Conservation (phyloP, 768 basidiomycete genomes). For the Agaricus subrufescens region DNA sequence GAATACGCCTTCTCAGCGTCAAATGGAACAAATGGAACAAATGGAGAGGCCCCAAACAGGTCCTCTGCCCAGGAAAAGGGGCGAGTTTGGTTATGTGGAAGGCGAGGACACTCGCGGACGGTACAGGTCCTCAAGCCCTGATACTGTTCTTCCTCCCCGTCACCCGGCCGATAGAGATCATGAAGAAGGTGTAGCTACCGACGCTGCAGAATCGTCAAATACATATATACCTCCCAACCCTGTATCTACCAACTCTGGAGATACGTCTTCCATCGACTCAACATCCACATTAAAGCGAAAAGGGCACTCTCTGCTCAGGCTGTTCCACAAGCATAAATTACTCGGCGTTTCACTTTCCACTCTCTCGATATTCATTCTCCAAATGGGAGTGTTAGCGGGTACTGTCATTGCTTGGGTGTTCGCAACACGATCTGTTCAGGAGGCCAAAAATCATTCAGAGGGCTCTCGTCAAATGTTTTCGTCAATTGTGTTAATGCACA, state of each 20-base stretch:
- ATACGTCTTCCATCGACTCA: constrained; percentile 1
- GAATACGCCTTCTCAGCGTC: neutral
- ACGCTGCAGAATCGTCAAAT: neutral
- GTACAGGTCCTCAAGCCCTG: constrained; percentile 10
- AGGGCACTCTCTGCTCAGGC: constrained; percentile 15
- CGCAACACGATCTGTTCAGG: constrained; percentile 18
- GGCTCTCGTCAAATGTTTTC: constrained; percentile 19
- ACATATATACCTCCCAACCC: neutral
- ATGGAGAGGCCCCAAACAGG: constrained; percentile 47
- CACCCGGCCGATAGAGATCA: constrained; percentile 44
- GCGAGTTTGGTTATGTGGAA: constrained; percentile 61
- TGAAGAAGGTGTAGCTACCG: constrained; percentile 16
- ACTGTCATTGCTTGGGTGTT: constrained; percentile 57
- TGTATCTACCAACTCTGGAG: neutral
- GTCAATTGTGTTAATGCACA: constrained; percentile 53
- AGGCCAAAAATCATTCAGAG: constrained; percentile 10
- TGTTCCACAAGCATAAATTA: constrained; percentile 34
- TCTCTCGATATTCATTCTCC: constrained; percentile 34
- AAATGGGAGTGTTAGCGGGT: constrained; percentile 35
- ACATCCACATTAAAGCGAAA: constrained; percentile 3
- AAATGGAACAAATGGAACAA: constrained; percentile 9
- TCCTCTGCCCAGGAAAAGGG: constrained; percentile 58
- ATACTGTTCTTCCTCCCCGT: constrained; percentile 30
- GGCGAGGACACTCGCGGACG: constrained; percentile 20
- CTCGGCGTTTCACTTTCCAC: constrained; percentile 44